Base-by-base conservation (phyloP, 371 early-diverging fungal genomes). In the Basidiobolus meristosporus region DNA sequence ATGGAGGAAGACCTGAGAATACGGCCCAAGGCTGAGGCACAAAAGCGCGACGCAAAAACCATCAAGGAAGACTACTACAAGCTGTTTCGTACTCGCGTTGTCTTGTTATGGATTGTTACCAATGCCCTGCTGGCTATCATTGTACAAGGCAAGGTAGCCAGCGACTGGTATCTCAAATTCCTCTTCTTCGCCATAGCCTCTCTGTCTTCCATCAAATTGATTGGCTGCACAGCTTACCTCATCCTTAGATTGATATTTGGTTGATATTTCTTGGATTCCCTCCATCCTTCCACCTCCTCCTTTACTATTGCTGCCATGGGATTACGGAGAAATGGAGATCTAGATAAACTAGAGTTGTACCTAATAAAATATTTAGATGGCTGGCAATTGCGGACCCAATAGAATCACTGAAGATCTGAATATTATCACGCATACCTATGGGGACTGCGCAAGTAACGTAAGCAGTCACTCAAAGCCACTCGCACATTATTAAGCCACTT, bases 1-100 rank as follows among this genome's bases (percentile, higher is more conserved):
- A 68, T 75, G 34, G 56, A 79, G 26, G 31, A 53, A 22, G 65
- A 63, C 14, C 57, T 78, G 28, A 45, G 41, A 12, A 38, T 47
- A 22, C 51, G 52, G 7, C 47, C 56, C 7, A 56, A 59, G 21
- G 47, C 43, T 2, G 59, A 56, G 5, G 59, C 62, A 43, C 43
- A 58, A 26, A 64, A 77, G 42, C 62, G 72, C 2, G 89, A 85
- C 54, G 66, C 71, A n/a, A 62, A 65, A 43, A 81, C 81, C 11
- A 81, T 77, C 46, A 73, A 69, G 47, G 85, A 90, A 42, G 92
- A 93, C 45, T 71, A 75, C 51, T 89, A 85, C 60, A 74, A 73
- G 50, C 54, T 63, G 37, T 86, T 89, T 65, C 70, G 95, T 20
- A 90, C 90, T 0, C 53, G 66, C 4, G 51, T 88, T 15, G 72